Percentiles rank a stretch among this genome's conserved stretches.
Evolutionary conservation across 371 early-diverging fungal species (phyloP).

Genomic region (Lichtheimia ornata): DNA sequence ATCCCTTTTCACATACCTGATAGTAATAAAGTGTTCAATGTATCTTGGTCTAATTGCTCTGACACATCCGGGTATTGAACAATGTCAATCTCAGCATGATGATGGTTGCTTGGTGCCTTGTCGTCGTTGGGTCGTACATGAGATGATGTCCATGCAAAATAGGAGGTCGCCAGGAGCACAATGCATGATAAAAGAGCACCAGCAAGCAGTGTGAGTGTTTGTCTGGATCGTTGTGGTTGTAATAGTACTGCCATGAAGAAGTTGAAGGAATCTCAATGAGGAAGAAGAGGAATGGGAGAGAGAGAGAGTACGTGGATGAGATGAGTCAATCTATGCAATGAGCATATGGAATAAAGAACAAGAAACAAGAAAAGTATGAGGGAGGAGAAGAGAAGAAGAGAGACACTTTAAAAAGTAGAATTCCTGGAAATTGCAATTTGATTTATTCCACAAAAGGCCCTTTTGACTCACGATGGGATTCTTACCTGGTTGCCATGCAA

Average conservation of each 20-base stretch:
- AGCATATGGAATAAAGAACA: too few species aligned
- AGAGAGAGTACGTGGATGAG: neutral
- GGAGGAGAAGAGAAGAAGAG: too few species aligned
- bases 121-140: neutral
- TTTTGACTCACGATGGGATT: too few species aligned
- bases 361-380: too few species aligned
- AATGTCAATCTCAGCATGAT: neutral
- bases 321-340: neutral
- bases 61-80: slow-evolving; percentile 3
- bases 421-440: too few species aligned
- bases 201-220: neutral
- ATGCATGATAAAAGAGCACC: slow-evolving; percentile 2
- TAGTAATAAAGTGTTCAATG: neutral
- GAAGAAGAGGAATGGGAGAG: neutral
- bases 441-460: too few species aligned
- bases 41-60: neutral
- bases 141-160: slow-evolving; percentile 11
- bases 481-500: too few species aligned
- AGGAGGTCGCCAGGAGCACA: slow-evolving; percentile 5
- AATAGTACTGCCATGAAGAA: slow-evolving; percentile 5
- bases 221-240: neutral
- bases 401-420: too few species aligned
- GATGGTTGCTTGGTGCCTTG: neutral
- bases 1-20: neutral
- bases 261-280: neutral